These are phyloP conservation scores for Ophiocordyceps sinensis DNA, from an alignment of 2,329 filamentous ascomycete species.

Conservation along the genomic window DNA sequence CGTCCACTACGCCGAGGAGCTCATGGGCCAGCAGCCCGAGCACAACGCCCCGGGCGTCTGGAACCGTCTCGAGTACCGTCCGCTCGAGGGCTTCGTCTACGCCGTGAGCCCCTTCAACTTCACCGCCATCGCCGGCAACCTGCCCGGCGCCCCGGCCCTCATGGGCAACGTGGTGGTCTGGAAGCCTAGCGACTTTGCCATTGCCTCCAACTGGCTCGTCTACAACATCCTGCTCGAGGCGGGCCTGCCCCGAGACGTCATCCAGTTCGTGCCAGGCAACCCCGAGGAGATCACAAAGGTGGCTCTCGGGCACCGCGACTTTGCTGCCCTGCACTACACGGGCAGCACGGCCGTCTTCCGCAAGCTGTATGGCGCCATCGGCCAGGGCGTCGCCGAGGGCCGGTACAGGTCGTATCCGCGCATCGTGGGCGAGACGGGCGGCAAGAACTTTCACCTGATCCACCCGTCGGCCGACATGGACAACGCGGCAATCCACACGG, in stretches of 20 bases:
- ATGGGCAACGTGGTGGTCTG: slow-evolving; percentile 92
- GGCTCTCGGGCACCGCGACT: slow-evolving; percentile 62
- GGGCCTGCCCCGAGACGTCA: slow-evolving; percentile 74
- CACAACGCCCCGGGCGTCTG: slow-evolving; percentile 76
- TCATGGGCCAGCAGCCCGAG: slow-evolving; percentile 74
- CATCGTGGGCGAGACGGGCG: slow-evolving; percentile 80
- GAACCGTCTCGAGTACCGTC: slow-evolving; percentile 83
- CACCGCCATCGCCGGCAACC: slow-evolving; percentile 82
- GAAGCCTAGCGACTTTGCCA: slow-evolving; percentile 86
- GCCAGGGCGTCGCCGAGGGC: slow-evolving; percentile 63
- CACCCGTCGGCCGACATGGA: slow-evolving; percentile 63
- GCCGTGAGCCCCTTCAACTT: slow-evolving; percentile 95
- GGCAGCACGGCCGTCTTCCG: slow-evolving; percentile 88
- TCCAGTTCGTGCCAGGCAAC: slow-evolving; percentile 87
- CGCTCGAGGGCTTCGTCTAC: slow-evolving; percentile 91
- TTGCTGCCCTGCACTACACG: slow-evolving; percentile 89
- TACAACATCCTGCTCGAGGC: slow-evolving; percentile 87
- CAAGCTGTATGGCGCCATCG: slow-evolving; percentile 75
- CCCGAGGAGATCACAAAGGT: slow-evolving; percentile 69
- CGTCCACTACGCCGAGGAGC: slow-evolving; percentile 82
- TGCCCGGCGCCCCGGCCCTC: slow-evolving; percentile 68
- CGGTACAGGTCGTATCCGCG: slow-evolving; percentile 76
- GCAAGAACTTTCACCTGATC: slow-evolving; percentile 85
- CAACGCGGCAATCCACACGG: slow-evolving; percentile 68
- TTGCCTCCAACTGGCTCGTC: slow-evolving; percentile 82